A percentile compares a stretch with the other conserved stretches of the same genome.
Evolutionary conservation across 352 stramenopile species (phyloP).

Genomic region (Ophiocytium majus): DNA sequence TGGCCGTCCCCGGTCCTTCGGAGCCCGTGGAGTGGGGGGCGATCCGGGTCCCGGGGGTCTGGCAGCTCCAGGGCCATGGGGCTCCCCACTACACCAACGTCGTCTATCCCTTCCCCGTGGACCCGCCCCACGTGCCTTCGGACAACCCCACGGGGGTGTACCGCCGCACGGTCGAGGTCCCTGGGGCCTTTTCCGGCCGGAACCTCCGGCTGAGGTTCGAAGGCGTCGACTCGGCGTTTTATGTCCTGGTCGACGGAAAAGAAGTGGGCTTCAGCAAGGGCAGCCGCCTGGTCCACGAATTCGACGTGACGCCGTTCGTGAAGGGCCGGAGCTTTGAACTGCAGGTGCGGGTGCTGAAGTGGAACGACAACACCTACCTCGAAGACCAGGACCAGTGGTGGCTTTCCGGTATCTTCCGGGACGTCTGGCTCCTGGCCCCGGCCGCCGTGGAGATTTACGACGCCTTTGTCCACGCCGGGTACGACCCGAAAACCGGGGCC

Average conservation of each 20-base stretch:
- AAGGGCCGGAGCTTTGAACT: slow-evolving; percentile 55
- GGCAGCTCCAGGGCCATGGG: slow-evolving; percentile 46
- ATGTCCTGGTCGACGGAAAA: not conserved
- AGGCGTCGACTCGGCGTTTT: slow-evolving; percentile 23
- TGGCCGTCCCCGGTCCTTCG: too few relatives aligned
- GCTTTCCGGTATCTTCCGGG: slow-evolving; percentile 45
- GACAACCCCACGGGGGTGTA: slow-evolving; percentile 78
- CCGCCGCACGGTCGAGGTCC: slow-evolving; percentile 55
- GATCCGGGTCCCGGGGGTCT: slow-evolving; percentile 51
- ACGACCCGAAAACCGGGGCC: too few relatives aligned
- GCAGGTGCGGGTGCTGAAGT: slow-evolving; percentile 67
- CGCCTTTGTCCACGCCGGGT: too few relatives aligned
- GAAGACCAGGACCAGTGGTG: slow-evolving; percentile 72
- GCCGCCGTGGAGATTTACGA: too few relatives aligned
- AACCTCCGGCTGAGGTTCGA: slow-evolving; percentile 46
- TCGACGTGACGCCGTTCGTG: not conserved
- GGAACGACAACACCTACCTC: slow-evolving; percentile 73
- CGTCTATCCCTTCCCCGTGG: slow-evolving; percentile 68
- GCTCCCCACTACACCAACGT: slow-evolving; percentile 75
- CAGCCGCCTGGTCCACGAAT: not conserved
- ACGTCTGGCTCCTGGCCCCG: too few relatives aligned
- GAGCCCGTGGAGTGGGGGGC: too few relatives aligned
- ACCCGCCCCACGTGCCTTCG: slow-evolving; percentile 60
- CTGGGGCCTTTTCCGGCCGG: slow-evolving; percentile 5
- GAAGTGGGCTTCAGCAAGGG: not conserved